Evolutionary conservation across 2,329 filamentous ascomycete genomes (phyloP), one percentile per base, ranked within the genome.

Genomic region (Hypoxylon sp.): DNA sequence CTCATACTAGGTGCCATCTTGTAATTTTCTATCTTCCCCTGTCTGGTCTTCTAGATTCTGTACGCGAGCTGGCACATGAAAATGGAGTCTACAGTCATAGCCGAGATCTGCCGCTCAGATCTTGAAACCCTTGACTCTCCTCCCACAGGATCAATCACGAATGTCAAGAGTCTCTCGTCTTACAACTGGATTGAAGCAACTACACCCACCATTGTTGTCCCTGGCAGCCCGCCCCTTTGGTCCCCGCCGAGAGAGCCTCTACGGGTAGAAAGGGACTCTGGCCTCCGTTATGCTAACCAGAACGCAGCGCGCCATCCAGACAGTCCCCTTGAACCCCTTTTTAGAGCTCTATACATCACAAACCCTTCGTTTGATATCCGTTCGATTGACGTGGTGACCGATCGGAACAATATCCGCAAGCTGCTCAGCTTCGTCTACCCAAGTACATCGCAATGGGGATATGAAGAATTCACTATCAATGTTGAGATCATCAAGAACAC

Each of bases 391-490:
- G 61, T 86, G 10, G 75, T 86, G 19, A 82, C 79, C 2, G 83
- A 85, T 67, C 75, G 82, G 30, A 84, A 83, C 73, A 84, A 82
- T 55, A 79, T 86, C 55, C 81, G 83, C 30, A 85, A 85, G 72
- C 80, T 86, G 19, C 76, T 85, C 1, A 76, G 76, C 1, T 84
- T 85, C 64, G 65, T 84, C 52, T 74, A 80, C 34, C 77, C 77
- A 0, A 55, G 17, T 5, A 64, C 71, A 2, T 60, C 48, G 23
- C 74, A 61, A 43, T 65, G 76, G 32, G 64, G 68, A 14, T 69
- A 74, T 10, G 75, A 81, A 13, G 9, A 73, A 4, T 85, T 85
- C 66, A 77, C 74, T n/a, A 82, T 86, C 43, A 62, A 76, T 0
- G 74, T 82, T 28, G 83, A 85, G 64, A 63, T 81, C 3, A 71